Percentiles rank a stretch among this genome's conserved stretches.
Conservation (phyloP, 352 stramenopile genomes). For the Globisporangium camurandrum region DNA sequence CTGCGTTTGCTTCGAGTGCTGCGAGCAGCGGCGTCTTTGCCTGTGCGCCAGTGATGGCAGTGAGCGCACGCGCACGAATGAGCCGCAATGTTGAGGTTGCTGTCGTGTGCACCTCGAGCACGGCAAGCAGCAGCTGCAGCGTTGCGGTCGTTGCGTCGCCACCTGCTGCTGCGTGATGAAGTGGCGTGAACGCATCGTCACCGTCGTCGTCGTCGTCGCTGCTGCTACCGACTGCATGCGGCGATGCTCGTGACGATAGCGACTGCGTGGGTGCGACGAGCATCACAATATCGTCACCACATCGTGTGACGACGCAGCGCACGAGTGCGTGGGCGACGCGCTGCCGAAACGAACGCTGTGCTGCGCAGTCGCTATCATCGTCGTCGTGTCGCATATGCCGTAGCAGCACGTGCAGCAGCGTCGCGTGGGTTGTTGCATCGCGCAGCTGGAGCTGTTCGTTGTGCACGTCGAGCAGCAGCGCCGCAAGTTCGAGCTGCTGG, state of each 20-base stretch:
- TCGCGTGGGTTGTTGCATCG: slow-evolving; percentile 18
- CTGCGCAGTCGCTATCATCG: too few relatives aligned
- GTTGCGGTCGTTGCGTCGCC: slow-evolving; percentile 25
- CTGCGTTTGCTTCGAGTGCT: slow-evolving; percentile 27
- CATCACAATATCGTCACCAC: background rate
- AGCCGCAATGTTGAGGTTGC: slow-evolving; percentile 6
- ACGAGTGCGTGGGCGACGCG: too few relatives aligned
- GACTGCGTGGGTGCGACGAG: too few relatives aligned
- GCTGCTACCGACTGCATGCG: background rate
- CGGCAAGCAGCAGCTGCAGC: slow-evolving; percentile 33
- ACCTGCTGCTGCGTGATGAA: slow-evolving; percentile 38
- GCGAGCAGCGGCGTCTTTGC: slow-evolving; percentile 36
- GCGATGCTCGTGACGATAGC: too few relatives aligned
- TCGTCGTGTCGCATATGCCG: too few relatives aligned
- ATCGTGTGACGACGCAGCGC: slow-evolving; percentile 1
- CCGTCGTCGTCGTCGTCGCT: slow-evolving; percentile 38
- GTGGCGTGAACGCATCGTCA: slow-evolving; percentile 18
- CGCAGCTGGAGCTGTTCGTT: slow-evolving; percentile 16
- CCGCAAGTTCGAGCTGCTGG: slow-evolving; percentile 48
- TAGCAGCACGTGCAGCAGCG: slow-evolving; percentile 35
- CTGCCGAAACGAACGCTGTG: too few relatives aligned
- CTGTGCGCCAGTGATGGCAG: slow-evolving; percentile 13
- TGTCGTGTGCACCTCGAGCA: slow-evolving; percentile 16
- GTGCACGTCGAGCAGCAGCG: slow-evolving; percentile 39
- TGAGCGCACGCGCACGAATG: slow-evolving; percentile 15